Evolutionary conservation across 2,329 filamentous ascomycete genomes (phyloP).

Genomic region (Aspergillus sp.): DNA sequence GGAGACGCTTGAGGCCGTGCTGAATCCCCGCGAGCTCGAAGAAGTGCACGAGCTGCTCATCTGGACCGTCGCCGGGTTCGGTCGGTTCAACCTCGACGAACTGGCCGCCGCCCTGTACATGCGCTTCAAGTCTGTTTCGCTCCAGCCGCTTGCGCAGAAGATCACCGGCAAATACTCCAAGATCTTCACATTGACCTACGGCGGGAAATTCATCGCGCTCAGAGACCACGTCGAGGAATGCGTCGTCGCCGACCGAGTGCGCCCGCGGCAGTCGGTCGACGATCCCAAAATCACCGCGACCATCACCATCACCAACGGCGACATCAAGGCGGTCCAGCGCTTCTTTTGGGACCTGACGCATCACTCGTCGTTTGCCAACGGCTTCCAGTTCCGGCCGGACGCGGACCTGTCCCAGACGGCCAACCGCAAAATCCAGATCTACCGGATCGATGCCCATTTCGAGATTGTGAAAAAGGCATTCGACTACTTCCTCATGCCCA

Average conservation of each 20-base stretch:
- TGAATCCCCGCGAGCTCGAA: conserved; percentile 13
- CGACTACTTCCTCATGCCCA: background rate
- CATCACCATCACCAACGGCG: conserved; percentile 9
- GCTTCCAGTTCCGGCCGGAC: conserved; percentile 4
- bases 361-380: conserved; percentile 4
- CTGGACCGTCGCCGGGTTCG: conserved; percentile 4
- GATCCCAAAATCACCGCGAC: conserved; percentile 13
- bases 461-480: conserved; percentile 12
- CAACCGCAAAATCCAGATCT: background rate
- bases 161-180: conserved; percentile 7
- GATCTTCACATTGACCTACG: background rate
- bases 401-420: background rate
- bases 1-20: conserved; percentile 2
- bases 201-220: background rate
- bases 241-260: conserved; percentile 7
- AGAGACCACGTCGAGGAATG: conserved; percentile 6
- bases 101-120: conserved; percentile 5
- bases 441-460: conserved; percentile 10
- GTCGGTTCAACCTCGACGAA: background rate
- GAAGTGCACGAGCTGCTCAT: conserved; percentile 15
- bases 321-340: conserved; percentile 7
- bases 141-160: conserved; percentile 11
- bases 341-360: conserved; percentile 18
- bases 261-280: conserved; percentile 6
- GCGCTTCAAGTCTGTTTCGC: conserved; percentile 15